phyloP scores from a whole-genome alignment of 352 stramenopile genomes.

The Pythium scleroteichum region DNA sequence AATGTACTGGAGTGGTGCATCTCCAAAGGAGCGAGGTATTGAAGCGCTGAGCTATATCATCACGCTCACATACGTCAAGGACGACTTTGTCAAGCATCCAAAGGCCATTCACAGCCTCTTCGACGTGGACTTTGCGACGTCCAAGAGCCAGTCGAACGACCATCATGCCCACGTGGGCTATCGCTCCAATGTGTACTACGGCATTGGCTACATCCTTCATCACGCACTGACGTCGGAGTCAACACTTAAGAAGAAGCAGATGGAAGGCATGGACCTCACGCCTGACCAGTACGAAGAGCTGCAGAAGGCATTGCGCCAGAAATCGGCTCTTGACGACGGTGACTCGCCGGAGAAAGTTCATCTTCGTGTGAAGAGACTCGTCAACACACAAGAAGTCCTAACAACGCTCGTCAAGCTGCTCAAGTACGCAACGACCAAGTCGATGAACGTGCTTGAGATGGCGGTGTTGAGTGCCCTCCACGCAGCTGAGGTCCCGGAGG shows the following conservation, averaged over 20 bases:
- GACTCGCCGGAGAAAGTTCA: conserved; percentile 81
- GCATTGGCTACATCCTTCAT: conserved; percentile 94
- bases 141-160: conserved; percentile 25
- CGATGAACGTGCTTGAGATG: conserved; percentile 79
- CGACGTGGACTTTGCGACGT: conserved; percentile 55
- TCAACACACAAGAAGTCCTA: conserved; percentile 51
- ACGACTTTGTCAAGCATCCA: conserved; percentile 63
- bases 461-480: conserved; percentile 67
- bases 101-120: conserved; percentile 72
- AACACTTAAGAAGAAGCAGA: conserved; percentile 94
- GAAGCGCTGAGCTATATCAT: conserved; percentile 86
- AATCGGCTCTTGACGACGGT: conserved; percentile 92
- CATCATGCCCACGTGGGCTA: conserved; percentile 51
- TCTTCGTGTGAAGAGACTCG: conserved; percentile 53
- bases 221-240: conserved; percentile 93
- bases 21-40: conserved; percentile 77
- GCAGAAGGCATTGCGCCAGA: conserved; percentile 92
- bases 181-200: conserved; percentile 90
- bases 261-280: conserved; percentile 96
- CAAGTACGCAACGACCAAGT: conserved; percentile 73
- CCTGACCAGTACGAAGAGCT: conserved; percentile 98
- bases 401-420: conserved; percentile 81
- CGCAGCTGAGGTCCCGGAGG: conserved; percentile 56
- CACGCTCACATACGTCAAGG: conserved; percentile 79
- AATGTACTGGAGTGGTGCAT: conserved; percentile 68